A percentile compares a stretch with the other conserved stretches of the same genome.
These are phyloP conservation scores for Persicaria tinctoria DNA, from an alignment of 148 eudicot species.

Conservation along the genomic window DNA sequence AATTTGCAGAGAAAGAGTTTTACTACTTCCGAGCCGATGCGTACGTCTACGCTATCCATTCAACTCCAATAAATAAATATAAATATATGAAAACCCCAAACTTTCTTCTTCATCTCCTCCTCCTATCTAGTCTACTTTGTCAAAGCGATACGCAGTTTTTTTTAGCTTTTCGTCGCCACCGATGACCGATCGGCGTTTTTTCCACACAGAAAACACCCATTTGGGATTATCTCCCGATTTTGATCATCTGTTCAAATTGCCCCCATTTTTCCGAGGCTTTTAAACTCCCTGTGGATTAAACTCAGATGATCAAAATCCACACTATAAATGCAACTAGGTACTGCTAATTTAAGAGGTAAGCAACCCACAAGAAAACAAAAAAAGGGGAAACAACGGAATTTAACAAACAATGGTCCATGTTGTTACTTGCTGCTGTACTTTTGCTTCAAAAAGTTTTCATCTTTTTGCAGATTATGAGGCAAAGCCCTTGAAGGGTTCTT, in stretches of 20 bases:
- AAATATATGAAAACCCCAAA: neutral
- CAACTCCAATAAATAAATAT: neutral
- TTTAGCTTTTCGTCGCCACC: slow-evolving; percentile 1
- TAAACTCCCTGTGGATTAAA: neutral
- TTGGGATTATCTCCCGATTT: neutral
- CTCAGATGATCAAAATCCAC: slow-evolving; percentile 4
- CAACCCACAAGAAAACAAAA: slow-evolving; percentile 12
- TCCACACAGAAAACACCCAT: neutral
- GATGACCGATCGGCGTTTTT: neutral
- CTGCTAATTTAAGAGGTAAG: slow-evolving; percentile 8
- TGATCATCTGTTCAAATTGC: neutral
- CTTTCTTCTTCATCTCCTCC: slow-evolving; percentile 9
- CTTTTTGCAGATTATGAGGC: slow-evolving; percentile 4
- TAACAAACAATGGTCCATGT: slow-evolving; percentile 9
- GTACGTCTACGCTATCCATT: slow-evolving; percentile 11
- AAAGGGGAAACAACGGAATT: neutral
- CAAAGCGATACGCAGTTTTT: neutral
- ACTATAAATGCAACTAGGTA: neutral
- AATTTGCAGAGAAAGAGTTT: neutral
- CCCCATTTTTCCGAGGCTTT: neutral
- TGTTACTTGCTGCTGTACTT: neutral
- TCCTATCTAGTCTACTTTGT: neutral
- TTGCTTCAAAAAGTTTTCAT: neutral
- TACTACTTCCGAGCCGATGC: neutral
- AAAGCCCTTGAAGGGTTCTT: neutral